These are phyloP conservation scores for Chytriomyces confervae DNA, from an alignment of 192 early-diverging fungal species.

Conservation along the genomic window DNA sequence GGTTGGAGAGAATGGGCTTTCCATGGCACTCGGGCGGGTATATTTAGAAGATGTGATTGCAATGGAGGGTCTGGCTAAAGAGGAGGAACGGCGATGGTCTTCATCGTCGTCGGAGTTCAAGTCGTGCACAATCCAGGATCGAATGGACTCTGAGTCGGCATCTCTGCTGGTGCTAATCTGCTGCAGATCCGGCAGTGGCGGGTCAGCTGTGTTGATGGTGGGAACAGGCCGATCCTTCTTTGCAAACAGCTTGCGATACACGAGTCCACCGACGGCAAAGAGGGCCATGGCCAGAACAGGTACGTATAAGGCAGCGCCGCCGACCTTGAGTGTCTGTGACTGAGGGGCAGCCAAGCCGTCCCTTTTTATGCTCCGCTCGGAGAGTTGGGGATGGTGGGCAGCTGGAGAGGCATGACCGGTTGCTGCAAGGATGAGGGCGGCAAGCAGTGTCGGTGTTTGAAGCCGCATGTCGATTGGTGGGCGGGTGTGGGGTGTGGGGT, in stretches of 20 bases:
- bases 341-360: too few species aligned
- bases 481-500: too few species aligned
- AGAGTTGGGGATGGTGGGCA: too few species aligned
- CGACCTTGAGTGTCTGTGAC: neutral
- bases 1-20: neutral
- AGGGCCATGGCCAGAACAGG: neutral
- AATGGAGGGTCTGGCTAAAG: neutral
- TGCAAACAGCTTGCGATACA: neutral
- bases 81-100: neutral
- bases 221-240: neutral
- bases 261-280: neutral
- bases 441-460: too few species aligned
- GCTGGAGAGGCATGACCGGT: too few species aligned
- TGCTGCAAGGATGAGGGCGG: too few species aligned
- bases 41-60: neutral
- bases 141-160: neutral
- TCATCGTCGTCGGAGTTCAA: neutral
- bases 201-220: neutral
- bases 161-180: neutral
- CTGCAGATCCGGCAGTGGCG: neutral
- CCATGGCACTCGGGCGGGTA: neutral
- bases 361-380: too few species aligned
- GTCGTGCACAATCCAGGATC: slow-evolving; percentile 1
- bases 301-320: neutral
- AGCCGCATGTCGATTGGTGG: too few species aligned